A percentile compares a stretch with the other conserved stretches of the same genome.
Conservation (phyloP, 441 rosid genomes). For the Populus hybrid region DNA sequence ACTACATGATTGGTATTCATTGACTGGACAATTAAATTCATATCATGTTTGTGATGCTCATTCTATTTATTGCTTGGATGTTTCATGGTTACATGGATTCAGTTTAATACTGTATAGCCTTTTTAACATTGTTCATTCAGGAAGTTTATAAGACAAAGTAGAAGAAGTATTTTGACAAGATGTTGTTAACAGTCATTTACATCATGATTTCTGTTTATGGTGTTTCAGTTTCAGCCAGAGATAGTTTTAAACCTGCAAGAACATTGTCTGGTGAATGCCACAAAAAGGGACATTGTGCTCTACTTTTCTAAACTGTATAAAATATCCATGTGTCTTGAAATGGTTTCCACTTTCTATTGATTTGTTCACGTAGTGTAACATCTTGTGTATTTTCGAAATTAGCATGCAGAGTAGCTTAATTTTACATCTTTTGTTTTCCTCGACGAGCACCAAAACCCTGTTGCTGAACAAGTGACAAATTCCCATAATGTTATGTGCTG, state of each 20-base stretch:
- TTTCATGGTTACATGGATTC: background rate
- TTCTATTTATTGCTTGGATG: background rate
- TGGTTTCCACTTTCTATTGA: background rate
- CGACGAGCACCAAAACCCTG: background rate
- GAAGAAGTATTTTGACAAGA: no score
- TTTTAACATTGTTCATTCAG: background rate
- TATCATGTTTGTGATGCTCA: slow-evolving; percentile 8
- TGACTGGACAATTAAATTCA: background rate
- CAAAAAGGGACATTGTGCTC: background rate
- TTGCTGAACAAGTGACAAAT: background rate
- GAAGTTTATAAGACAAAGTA: background rate
- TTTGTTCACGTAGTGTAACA: background rate
- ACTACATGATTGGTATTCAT: background rate
- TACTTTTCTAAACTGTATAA: background rate
- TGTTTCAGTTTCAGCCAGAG: background rate
- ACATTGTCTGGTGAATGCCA: background rate
- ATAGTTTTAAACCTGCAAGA: background rate
- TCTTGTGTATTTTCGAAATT: background rate
- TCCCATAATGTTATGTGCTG: background rate
- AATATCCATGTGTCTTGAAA: background rate
- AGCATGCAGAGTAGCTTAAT: background rate
- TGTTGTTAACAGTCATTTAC: background rate
- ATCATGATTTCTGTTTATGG: background rate
- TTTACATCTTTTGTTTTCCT: background rate
- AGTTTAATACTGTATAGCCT: background rate